A percentile compares a stretch with the other conserved stretches of the same genome.
phyloP scores from a whole-genome alignment of 23 red algal genomes.

The Gracilaria domingensis region DNA sequence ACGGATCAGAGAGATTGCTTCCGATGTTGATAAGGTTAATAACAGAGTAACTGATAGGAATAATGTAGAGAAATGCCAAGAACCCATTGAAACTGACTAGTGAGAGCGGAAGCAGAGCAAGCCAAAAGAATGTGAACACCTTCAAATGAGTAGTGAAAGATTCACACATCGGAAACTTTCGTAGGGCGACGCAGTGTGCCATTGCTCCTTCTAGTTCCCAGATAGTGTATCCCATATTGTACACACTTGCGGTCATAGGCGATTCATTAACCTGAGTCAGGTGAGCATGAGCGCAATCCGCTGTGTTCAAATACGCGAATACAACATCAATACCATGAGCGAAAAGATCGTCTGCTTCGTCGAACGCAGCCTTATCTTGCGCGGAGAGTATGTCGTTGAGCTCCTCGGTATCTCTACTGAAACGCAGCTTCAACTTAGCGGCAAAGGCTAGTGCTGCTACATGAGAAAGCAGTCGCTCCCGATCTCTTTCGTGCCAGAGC shows the following conservation, averaged over 20 bases:
- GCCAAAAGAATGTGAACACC: constrained; percentile 54
- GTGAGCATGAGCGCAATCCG: constrained; percentile 12
- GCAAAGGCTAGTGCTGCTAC: constrained; percentile 26
- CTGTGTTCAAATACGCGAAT: constrained; percentile 38
- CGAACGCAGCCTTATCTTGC: constrained; percentile 23
- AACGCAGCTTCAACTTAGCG: constrained; percentile 36
- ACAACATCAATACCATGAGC: constrained; percentile 38
- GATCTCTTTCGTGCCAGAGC: constrained; percentile 53
- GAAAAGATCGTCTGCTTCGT: constrained; percentile 19
- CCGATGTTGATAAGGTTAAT: constrained; percentile 54
- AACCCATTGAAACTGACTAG: constrained; percentile 48
- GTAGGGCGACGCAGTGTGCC: constrained; percentile 37
- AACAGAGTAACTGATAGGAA: constrained; percentile 51
- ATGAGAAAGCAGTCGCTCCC: constrained; percentile 52
- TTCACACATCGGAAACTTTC: constrained; percentile 50
- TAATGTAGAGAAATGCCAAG: constrained; percentile 39
- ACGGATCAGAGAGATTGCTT: constrained; percentile 53
- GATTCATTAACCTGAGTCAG: neutral
- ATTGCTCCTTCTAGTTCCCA: constrained; percentile 33
- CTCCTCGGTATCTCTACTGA: constrained; percentile 14
- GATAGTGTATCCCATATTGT: constrained; percentile 10
- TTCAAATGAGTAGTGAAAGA: constrained; percentile 55
- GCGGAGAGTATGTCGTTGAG: constrained; percentile 19
- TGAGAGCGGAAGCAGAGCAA: constrained; percentile 42
- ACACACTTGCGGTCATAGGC: constrained; percentile 1